Conservation (phyloP, 2,329 filamentous ascomycete species). For the Hymenoscyphus scutula region DNA sequence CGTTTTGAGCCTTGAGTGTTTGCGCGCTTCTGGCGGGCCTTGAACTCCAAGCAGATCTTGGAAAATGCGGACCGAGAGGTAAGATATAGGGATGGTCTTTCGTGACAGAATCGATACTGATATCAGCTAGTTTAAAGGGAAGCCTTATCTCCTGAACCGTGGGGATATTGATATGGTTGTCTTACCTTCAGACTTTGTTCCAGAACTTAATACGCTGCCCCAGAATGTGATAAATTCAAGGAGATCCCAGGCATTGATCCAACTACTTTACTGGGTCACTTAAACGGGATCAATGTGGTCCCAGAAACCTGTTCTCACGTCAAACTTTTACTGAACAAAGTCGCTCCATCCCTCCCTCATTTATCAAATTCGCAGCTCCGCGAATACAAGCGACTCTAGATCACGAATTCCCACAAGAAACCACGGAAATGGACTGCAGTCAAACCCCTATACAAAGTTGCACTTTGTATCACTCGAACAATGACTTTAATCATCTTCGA, state of each 20-base stretch:
- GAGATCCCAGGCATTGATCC: conserved; percentile 1
- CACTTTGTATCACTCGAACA: neutral
- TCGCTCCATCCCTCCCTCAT: too few relatives aligned
- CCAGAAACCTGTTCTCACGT: too few relatives aligned
- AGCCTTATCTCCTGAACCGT: neutral
- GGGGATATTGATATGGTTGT: conserved; percentile 4
- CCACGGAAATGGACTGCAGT: neutral
- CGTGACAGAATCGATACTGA: too few relatives aligned
- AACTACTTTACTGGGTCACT: conserved; percentile 1
- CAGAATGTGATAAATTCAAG: conserved; percentile 5
- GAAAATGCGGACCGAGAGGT: too few relatives aligned
- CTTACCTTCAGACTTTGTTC: conserved; percentile 1
- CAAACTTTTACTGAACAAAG: too few relatives aligned
- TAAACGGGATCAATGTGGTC: neutral
- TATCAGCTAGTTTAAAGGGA: neutral
- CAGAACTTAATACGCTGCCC: neutral
- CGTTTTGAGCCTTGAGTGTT: too few relatives aligned
- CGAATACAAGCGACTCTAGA: too few relatives aligned
- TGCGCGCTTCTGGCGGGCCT: too few relatives aligned
- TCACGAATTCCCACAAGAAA: too few relatives aligned
- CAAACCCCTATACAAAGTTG: neutral
- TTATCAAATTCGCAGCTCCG: too few relatives aligned
- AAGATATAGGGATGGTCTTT: too few relatives aligned
- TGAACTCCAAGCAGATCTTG: too few relatives aligned
- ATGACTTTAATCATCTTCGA: conserved; percentile 3